Evolutionary conservation across 768 basidiomycete species (phyloP), one percentile per base, ranked within the genome.

Genomic region (Rhizopogon roseolus): DNA sequence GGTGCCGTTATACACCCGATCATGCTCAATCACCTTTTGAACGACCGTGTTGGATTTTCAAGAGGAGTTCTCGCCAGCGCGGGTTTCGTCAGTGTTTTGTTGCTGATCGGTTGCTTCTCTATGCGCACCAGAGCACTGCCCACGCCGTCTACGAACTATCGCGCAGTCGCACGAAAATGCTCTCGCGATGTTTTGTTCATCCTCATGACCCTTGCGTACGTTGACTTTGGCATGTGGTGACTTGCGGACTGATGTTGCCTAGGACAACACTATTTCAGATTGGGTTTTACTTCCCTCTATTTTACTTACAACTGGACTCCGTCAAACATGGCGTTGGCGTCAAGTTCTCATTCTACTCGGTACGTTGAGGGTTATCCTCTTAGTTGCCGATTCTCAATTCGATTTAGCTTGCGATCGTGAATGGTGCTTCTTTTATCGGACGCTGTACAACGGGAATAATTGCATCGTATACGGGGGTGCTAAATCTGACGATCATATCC

Each of bases 1-100:
- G 84, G 86, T 6, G 82, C 79, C 6, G 67, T 81, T 19, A 58
- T 79, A 16, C 77, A 84, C 51, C 81, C 84, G 1, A 81, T 85
- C 56, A 77, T 85, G 73, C 68, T 88, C 29, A 86, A 88, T 62
- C 66, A 73, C 25, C 55, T 50, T 29, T 54, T 48, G 49, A 76
- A 75, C 50, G 74, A 76, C 3, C 57, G 66, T 6, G 63, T 76
- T 5, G 81, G 85, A 6, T 76, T 81, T 59, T 66, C 58, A 14
- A 67, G 55, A 38, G 72, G 73, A 25, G 72, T 73, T 0, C 70
- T 68, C 4, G 71, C 69, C 13, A 76, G 69, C 50, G 77, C 72
- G 4, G 62, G 63, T 22, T 62, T 81, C 13, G 64, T 73, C 48
- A 63, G 70, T 0, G 71, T 48, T 2, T 54, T 75, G 0, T 59